Percentiles rank a stretch among this genome's conserved stretches.
Conservation (phyloP, 768 basidiomycete genomes). For the Tephrocybe sp. region DNA sequence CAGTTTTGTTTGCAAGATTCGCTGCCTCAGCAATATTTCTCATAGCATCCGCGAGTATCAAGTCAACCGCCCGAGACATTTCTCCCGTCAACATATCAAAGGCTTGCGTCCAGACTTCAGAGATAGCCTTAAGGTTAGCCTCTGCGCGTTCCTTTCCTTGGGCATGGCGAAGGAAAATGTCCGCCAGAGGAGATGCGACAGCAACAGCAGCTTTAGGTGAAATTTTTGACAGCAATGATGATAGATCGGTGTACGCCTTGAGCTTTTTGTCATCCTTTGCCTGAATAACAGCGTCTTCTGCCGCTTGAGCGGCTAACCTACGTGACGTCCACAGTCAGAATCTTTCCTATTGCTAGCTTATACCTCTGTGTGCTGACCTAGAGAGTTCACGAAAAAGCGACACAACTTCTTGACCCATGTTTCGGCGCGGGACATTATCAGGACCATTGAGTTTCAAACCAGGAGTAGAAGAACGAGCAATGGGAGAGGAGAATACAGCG, state of each 20-base stretch:
- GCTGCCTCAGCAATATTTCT: constrained; percentile 23
- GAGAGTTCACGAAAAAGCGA: constrained; percentile 41
- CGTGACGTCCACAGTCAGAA: no score
- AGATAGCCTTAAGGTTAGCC: constrained; percentile 36
- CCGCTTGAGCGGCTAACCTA: constrained; percentile 45
- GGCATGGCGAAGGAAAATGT: constrained; percentile 39
- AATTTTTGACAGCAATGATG: constrained; percentile 43
- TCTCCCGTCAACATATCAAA: constrained; percentile 40
- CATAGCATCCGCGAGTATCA: constrained; percentile 30
- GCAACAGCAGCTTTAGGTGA: constrained; percentile 39
- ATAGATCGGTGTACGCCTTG: constrained; percentile 48
- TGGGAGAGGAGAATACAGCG: background rate
- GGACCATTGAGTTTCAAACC: constrained; percentile 1
- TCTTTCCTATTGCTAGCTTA: constrained; percentile 9
- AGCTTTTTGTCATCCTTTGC: constrained; percentile 46
- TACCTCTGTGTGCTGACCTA: constrained; percentile 27
- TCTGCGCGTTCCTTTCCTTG: constrained; percentile 42
- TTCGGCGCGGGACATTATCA: background rate
- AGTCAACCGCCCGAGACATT: constrained; percentile 37
- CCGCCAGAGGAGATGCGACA: constrained; percentile 44
- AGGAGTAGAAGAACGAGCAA: background rate
- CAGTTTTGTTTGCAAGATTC: constrained; percentile 6
- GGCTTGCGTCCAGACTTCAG: constrained; percentile 44
- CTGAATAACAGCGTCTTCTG: constrained; percentile 40
- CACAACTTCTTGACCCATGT: constrained; percentile 21